These are phyloP conservation scores for Gremmenia infestans DNA, from an alignment of 2,329 filamentous ascomycete genomes.

Conservation along the genomic window DNA sequence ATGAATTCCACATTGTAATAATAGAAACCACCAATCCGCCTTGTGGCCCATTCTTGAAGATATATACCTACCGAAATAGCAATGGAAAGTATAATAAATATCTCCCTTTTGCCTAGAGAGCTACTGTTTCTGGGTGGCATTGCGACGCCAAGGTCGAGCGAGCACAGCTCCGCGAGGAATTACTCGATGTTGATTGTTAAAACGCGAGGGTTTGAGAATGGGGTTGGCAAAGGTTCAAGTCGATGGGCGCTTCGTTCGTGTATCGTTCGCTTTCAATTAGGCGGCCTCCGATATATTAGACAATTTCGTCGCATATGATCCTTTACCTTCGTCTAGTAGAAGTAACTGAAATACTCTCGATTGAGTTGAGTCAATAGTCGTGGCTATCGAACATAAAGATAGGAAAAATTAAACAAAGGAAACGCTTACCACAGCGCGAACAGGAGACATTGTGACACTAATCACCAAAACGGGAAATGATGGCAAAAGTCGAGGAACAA, in stretches of 20 bases:
- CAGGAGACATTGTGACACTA: neutral
- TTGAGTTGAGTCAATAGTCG: neutral
- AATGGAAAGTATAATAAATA: neutral
- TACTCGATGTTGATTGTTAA: no score
- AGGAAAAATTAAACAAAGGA: neutral
- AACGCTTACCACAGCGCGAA: neutral
- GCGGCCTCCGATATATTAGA: no score
- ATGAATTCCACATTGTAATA: slow-evolving; percentile 1
- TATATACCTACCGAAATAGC: neutral
- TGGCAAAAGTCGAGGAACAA: neutral
- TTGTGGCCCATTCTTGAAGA: neutral
- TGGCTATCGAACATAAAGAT: neutral
- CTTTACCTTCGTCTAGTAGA: neutral
- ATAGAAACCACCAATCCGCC: neutral
- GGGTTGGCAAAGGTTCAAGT: no score
- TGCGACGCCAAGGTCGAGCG: neutral
- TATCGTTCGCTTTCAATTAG: no score
- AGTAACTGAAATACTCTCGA: neutral
- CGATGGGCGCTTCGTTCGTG: no score
- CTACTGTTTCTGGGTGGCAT: neutral
- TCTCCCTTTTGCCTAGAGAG: neutral
- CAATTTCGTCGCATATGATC: neutral
- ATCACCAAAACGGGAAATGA: neutral
- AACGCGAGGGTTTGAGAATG: no score
- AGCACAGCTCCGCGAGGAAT: no score